phyloP scores from a whole-genome alignment of 202 grass and related monocot genomes.

The Thinopyrum obtusiflorum region DNA sequence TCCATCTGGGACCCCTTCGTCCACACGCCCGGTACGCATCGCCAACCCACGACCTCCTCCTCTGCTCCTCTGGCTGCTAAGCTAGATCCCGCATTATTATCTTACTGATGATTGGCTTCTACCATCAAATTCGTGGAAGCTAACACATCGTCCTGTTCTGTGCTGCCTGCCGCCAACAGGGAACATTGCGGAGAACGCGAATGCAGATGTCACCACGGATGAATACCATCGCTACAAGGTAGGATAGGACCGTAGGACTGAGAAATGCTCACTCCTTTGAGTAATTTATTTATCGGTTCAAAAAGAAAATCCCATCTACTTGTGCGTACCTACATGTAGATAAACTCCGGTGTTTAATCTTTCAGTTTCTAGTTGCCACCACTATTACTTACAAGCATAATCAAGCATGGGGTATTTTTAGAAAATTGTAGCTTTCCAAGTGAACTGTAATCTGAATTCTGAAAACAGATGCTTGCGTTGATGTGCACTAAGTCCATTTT shows the following conservation, averaged over 20 bases:
- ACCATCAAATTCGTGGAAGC: not conserved
- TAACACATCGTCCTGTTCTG: not conserved
- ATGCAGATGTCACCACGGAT: constrained; percentile 70
- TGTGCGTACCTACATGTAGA: not conserved
- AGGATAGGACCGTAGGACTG: not conserved
- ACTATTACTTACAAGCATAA: not conserved
- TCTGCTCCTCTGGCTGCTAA: not conserved
- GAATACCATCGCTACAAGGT: constrained; percentile 91
- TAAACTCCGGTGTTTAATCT: not conserved
- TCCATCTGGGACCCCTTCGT: constrained; percentile 67
- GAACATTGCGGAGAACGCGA: constrained; percentile 51
- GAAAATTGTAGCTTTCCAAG: not conserved
- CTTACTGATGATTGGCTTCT: not conserved
- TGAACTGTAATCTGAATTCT: constrained; percentile 13
- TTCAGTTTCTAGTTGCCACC: not conserved
- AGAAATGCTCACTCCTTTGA: not conserved
- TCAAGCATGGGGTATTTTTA: not conserved
- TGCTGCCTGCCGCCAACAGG: constrained; percentile 33
- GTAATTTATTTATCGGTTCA: not conserved
- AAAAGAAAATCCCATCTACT: not conserved
- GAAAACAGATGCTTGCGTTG: not conserved
- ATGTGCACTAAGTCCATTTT: not conserved
- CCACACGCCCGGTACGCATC: constrained; percentile 42
- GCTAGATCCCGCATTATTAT: not conserved
- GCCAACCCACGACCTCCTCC: not conserved